A percentile compares a stretch with the other conserved stretches of the same genome.
These are phyloP conservation scores for Ceriops zippeliana DNA, from an alignment of 345 rosid genomes.

Conservation along the genomic window DNA sequence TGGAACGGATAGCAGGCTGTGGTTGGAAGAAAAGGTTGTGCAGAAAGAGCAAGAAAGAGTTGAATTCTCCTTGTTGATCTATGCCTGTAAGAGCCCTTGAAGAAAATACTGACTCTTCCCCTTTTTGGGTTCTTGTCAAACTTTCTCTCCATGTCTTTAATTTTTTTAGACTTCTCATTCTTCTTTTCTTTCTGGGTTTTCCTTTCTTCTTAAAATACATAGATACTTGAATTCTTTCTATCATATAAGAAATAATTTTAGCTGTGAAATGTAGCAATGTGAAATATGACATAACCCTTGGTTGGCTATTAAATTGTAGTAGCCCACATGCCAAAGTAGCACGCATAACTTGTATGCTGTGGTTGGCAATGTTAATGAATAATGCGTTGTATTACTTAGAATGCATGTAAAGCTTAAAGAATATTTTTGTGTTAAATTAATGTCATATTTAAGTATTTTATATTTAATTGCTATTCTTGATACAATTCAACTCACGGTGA, in stretches of 20 bases:
- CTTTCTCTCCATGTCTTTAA: neutral
- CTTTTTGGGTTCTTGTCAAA: neutral
- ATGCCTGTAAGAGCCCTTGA: slow-evolving; percentile 61
- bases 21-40: slow-evolving; percentile 63
- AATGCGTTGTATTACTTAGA: too few species aligned
- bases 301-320: neutral
- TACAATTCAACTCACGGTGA: too few species aligned
- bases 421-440: too few species aligned
- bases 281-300: slow-evolving; percentile 7
- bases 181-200: neutral
- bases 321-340: too few species aligned
- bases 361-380: too few species aligned
- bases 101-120: slow-evolving; percentile 13
- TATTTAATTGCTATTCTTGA: too few species aligned
- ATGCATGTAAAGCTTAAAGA: too few species aligned
- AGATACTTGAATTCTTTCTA: slow-evolving; percentile 37
- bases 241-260: slow-evolving; percentile 15
- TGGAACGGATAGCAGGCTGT: slow-evolving; percentile 61
- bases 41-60: slow-evolving; percentile 56
- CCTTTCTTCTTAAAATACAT: slow-evolving; percentile 36
- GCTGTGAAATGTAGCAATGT: slow-evolving; percentile 24
- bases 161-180: neutral
- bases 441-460: too few species aligned
- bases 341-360: too few species aligned
- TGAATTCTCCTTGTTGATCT: slow-evolving; percentile 77